phyloP scores from a whole-genome alignment of 2,329 filamentous ascomycete genomes.

The Curvularia sp. region DNA sequence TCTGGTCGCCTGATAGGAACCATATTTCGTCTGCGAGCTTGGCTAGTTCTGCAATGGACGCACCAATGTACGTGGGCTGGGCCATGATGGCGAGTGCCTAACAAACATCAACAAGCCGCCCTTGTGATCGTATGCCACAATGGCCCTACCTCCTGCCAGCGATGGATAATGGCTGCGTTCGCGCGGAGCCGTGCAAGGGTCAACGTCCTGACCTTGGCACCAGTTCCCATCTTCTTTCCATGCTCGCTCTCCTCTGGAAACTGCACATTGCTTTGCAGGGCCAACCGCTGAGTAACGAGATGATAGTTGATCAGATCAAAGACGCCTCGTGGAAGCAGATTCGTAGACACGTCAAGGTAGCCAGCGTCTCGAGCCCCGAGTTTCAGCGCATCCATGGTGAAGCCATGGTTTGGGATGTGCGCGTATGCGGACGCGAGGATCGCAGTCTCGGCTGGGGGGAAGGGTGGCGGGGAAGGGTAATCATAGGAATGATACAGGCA shows the following conservation, averaged over 20 bases:
- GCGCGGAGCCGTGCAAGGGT: conserved; percentile 78
- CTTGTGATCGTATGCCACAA: conserved; percentile 39
- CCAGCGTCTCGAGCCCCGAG: conserved; percentile 83
- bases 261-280: conserved; percentile 60
- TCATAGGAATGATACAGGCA: conserved; percentile 49
- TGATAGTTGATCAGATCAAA: conserved; percentile 86
- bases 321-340: conserved; percentile 78
- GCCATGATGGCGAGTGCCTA: conserved; percentile 91
- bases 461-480: conserved; percentile 61
- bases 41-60: conserved; percentile 79
- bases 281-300: conserved; percentile 70
- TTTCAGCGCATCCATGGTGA: conserved; percentile 75
- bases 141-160: conserved; percentile 81
- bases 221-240: conserved; percentile 56
- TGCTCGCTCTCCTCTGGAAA: conserved; percentile 49
- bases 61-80: conserved; percentile 76
- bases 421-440: conserved; percentile 83
- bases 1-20: conserved; percentile 80
- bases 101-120: conserved; percentile 6
- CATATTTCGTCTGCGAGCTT: conserved; percentile 90
- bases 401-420: conserved; percentile 83
- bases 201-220: conserved; percentile 72
- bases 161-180: conserved; percentile 74
- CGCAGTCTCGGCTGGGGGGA: conserved; percentile 71
- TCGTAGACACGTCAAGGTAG: conserved; percentile 85